Conservation (phyloP, 352 stramenopile species). For the Globisporangium echinulatum region DNA sequence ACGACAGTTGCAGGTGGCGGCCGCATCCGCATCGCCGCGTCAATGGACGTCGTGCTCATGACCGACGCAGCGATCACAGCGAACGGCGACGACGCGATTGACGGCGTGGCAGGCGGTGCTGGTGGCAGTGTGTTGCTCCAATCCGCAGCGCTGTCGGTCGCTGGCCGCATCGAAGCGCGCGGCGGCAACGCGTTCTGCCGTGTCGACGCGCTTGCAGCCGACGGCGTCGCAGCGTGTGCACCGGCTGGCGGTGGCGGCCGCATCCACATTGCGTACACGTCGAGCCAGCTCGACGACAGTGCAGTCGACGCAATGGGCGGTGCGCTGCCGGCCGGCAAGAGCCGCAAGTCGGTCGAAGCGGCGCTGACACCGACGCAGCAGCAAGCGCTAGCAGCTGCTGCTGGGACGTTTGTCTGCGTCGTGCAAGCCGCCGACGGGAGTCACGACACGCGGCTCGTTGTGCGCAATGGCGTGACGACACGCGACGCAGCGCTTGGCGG, state of each 20-base stretch:
- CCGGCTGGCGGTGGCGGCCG: conserved; percentile 57
- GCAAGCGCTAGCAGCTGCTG: conserved; percentile 37
- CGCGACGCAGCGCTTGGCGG: conserved; percentile 19
- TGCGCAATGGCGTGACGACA: conserved; percentile 26
- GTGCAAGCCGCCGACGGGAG: conserved; percentile 39
- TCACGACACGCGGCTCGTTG: conserved; percentile 35
- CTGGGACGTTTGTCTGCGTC: conserved; percentile 61
- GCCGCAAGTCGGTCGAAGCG: conserved; percentile 7
- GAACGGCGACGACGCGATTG: conserved; percentile 35
- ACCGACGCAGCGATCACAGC: conserved; percentile 34
- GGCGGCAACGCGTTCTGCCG: conserved; percentile 48
- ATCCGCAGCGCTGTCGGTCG: conserved; percentile 40
- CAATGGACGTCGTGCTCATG: conserved; percentile 69
- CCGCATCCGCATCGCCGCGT: conserved; percentile 56
- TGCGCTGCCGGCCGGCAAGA: conserved; percentile 17
- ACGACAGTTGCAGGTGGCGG: conserved; percentile 32
- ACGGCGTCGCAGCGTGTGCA: conserved; percentile 32
- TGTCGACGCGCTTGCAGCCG: conserved; percentile 13
- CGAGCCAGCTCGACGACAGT: conserved; percentile 50
- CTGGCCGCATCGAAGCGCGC: conserved; percentile 32
- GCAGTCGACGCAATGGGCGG: conserved; percentile 54
- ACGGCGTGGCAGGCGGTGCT: conserved; percentile 37
- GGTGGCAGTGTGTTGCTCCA: conserved; percentile 50
- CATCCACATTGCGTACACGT: conserved; percentile 63
- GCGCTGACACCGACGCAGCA: conserved; percentile 30